A percentile compares a stretch with the other conserved stretches of the same genome.
phyloP scores from a whole-genome alignment of 225 moss, liverwort and hornwort species.

The Ulota crispa region DNA sequence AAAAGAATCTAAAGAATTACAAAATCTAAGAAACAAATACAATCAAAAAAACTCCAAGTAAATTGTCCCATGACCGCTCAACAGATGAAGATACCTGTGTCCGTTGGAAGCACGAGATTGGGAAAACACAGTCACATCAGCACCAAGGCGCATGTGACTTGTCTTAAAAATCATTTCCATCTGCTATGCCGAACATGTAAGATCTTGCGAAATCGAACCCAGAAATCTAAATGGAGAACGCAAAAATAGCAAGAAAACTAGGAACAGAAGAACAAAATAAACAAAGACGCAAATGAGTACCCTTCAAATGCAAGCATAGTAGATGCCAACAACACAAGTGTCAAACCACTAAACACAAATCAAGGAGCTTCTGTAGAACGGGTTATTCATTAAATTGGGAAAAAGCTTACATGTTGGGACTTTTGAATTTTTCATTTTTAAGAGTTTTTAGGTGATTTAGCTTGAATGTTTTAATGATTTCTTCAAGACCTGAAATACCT shows the following conservation, averaged over 20 bases:
- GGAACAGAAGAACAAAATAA: not conserved
- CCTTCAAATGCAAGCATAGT: conserved; percentile 1
- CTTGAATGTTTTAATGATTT: too few species aligned
- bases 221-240: too few species aligned
- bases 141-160: conserved; percentile 75
- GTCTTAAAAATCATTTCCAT: conserved; percentile 83
- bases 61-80: not conserved
- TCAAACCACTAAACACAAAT: not conserved
- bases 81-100: conserved; percentile 25
- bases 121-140: conserved; percentile 73
- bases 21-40: not conserved
- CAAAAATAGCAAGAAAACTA: conserved; percentile 11
- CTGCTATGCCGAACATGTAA: too few species aligned
- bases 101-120: conserved; percentile 40
- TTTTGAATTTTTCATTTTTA: too few species aligned
- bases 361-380: too few species aligned
- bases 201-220: too few species aligned
- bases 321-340: not conserved
- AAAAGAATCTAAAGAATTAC: not conserved
- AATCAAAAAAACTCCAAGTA: not conserved
- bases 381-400: too few species aligned
- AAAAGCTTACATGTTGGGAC: too few species aligned
- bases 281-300: not conserved
- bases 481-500: too few species aligned
- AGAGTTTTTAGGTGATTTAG: too few species aligned